Base-by-base conservation (phyloP, 306 rosid genomes). In the Fragaria ananassa region DNA sequence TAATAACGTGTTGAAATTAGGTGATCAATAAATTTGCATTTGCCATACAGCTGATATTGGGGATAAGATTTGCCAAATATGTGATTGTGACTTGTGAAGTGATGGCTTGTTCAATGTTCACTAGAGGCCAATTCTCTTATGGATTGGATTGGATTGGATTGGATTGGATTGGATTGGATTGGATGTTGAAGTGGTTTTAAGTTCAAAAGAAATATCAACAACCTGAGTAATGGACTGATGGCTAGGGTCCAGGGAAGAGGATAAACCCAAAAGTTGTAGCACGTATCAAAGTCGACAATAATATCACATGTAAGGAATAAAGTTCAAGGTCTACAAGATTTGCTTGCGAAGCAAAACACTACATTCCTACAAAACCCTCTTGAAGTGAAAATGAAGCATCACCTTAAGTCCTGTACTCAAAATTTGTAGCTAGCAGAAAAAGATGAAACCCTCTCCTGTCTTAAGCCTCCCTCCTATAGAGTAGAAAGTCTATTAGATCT, bases 61-160 rank as follows among this genome's bases (percentile, higher is more conserved):
- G 19, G 76, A 72, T 72, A 72, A 72, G 76, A 72, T 71, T 11
- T 71, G 12, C 21, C 29, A 49, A 23, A 50, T n/a, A 6, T 51
- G 49, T 71, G 49, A 21, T 47, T 45, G 74, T 46, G 4, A 27
- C 19, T 21, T 27, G 42, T 41, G 1, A 23, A 60, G 35, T 29
- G 45, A 49, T 60, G 62, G 18, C 61, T 5, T 29, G 61, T 17
- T 17, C 58, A 9, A 2, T 29, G 62, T 29, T 9, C 60, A 17
- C 61, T 29, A 17, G 61, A 25, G 25, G 75, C 63, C 75, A 50
- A 50, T 18, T 35, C 42, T 4, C 4, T 49, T 0, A 10, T 31
- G 18, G 56, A 5, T 3, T 21, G 14, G 35, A 10, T 18, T 53
- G 49, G 6, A 46, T 34, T 21, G 14, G 35, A 10, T 18, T 53